phyloP scores from a whole-genome alignment of 371 early-diverging fungal genomes.

The Rhizopus stolonifer region DNA sequence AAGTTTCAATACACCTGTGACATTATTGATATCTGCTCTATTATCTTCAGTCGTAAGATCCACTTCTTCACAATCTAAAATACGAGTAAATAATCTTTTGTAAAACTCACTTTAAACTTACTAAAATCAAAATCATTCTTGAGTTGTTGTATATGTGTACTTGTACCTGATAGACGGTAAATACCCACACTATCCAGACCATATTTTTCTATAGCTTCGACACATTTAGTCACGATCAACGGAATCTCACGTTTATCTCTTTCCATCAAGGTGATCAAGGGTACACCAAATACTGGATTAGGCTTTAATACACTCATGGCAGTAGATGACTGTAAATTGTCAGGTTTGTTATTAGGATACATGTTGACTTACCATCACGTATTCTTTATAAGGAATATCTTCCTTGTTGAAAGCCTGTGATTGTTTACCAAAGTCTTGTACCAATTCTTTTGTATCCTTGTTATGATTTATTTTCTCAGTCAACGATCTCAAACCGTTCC shows the following conservation, averaged over 20 bases:
- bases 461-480: constrained; percentile 61
- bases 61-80: constrained; percentile 57
- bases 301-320: constrained; percentile 61
- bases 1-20: constrained; percentile 83
- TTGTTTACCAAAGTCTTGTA: constrained; percentile 33
- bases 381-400: constrained; percentile 62
- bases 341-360: neutral
- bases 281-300: constrained; percentile 69
- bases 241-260: constrained; percentile 74
- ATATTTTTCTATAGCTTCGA: constrained; percentile 71
- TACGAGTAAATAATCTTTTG: neutral
- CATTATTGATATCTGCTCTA: constrained; percentile 72
- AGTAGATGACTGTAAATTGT: constrained; percentile 45
- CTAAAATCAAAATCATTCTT: constrained; percentile 71
- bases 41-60: constrained; percentile 60
- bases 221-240: constrained; percentile 68
- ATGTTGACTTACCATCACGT: constrained; percentile 25
- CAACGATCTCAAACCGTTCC: constrained; percentile 51
- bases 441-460: constrained; percentile 39
- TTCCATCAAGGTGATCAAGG: constrained; percentile 56
- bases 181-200: constrained; percentile 72
- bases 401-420: constrained; percentile 24
- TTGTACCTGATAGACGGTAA: constrained; percentile 82
- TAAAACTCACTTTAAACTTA: constrained; percentile 13
- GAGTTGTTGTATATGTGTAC: constrained; percentile 65